Evolutionary conservation across 1,284 basidiomycete genomes (phyloP).

Genomic region (Cutaneotrichosporon sp.): DNA sequence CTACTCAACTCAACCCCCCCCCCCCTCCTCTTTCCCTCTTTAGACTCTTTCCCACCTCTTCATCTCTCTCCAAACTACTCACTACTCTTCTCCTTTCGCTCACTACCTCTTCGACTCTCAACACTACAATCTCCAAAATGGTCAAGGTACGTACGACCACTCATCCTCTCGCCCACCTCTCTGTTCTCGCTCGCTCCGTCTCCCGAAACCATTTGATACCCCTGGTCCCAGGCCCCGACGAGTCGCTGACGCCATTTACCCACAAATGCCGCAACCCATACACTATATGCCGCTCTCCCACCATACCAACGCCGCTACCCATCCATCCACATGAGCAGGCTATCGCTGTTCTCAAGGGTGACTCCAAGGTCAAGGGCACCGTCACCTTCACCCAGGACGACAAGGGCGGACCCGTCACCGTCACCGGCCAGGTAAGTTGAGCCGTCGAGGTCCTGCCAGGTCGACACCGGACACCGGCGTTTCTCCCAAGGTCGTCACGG

Average conservation of each 20-base stretch:
- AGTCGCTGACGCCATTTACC: background rate
- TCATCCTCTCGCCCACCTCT: constrained; percentile 1
- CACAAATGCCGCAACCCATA: background rate
- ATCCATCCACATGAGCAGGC: constrained; percentile 51
- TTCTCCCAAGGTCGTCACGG: too few relatives aligned
- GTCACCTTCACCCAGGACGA: constrained; percentile 62
- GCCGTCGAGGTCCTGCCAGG: too few relatives aligned
- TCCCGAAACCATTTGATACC: too few relatives aligned
- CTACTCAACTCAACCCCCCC: background rate
- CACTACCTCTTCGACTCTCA: background rate
- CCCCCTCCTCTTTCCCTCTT: background rate
- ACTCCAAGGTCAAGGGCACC: constrained; percentile 58
- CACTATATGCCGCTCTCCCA: constrained; percentile 1
- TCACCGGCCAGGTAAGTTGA: constrained; percentile 56
- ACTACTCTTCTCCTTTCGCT: background rate
- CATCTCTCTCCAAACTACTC: background rate
- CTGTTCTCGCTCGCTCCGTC: too few relatives aligned
- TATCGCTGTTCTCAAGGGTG: constrained; percentile 62
- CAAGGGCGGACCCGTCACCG: constrained; percentile 56
- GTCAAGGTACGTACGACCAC: constrained; percentile 5
- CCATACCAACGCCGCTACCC: background rate
- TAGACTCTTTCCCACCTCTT: background rate
- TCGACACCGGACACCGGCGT: too few relatives aligned
- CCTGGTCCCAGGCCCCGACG: too few relatives aligned
- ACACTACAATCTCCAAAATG: constrained; percentile 1